A percentile compares a stretch with the other conserved stretches of the same genome.
phyloP scores from a whole-genome alignment of 305 asterid species.

The Rubia tinctorum region DNA sequence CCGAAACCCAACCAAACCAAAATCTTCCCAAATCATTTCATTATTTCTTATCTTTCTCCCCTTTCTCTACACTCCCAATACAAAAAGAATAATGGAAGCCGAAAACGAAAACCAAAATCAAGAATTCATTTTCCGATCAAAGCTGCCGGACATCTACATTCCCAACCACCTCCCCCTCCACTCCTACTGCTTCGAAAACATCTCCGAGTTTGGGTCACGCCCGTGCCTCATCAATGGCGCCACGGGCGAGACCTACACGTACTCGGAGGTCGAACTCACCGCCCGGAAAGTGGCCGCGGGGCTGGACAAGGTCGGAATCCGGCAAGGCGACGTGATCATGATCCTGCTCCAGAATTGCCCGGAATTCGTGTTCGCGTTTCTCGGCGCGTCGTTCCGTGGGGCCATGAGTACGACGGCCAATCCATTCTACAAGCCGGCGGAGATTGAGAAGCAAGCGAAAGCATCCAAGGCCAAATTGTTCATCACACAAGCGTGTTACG shows the following conservation, averaged over 20 bases:
- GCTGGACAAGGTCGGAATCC: constrained; percentile 41
- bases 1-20: neutral
- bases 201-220: constrained; percentile 37
- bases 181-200: constrained; percentile 48
- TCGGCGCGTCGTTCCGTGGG: constrained; percentile 51
- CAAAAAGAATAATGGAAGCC: constrained; percentile 34
- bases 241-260: constrained; percentile 39
- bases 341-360: constrained; percentile 57
- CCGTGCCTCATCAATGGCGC: constrained; percentile 45
- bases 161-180: constrained; percentile 59
- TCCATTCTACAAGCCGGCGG: constrained; percentile 48
- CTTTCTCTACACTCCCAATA: neutral
- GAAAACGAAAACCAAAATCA: constrained; percentile 16
- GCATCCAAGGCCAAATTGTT: constrained; percentile 46
- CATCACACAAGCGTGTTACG: constrained; percentile 43
- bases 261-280: constrained; percentile 42
- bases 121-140: constrained; percentile 54
- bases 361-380: constrained; percentile 45
- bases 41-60: neutral
- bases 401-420: constrained; percentile 52
- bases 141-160: constrained; percentile 49
- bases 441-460: constrained; percentile 34
- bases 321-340: constrained; percentile 48
- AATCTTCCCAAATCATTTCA: neutral
- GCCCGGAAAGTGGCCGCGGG: constrained; percentile 53